A percentile compares a stretch with the other conserved stretches of the same genome.
Evolutionary conservation across 495 filamentous ascomycete species (phyloP).

Genomic region (Penicillium pulvis): DNA sequence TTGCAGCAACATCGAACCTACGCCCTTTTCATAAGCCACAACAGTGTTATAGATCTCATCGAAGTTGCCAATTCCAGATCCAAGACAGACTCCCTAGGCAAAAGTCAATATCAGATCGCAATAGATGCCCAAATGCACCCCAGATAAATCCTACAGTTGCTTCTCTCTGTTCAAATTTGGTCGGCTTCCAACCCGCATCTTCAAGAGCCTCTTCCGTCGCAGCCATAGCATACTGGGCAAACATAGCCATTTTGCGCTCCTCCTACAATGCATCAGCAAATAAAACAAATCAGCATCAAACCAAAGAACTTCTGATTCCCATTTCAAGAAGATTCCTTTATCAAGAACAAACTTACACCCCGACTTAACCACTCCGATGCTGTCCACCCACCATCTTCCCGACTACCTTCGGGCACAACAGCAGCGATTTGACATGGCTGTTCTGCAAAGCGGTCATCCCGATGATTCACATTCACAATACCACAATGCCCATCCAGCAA

Average conservation of each 20-base stretch:
- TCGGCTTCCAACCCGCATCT: constrained; percentile 80
- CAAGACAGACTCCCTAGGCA: constrained; percentile 77
- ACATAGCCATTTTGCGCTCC: constrained; percentile 83
- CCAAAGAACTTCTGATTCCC: too few relatives aligned
- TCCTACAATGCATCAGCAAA: constrained; percentile 47
- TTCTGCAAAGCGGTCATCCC: constrained; percentile 60
- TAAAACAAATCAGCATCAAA: constrained; percentile 3
- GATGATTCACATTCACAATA: constrained; percentile 66
- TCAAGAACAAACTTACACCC: constrained; percentile 41
- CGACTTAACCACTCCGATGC: constrained; percentile 74
- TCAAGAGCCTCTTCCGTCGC: constrained; percentile 83
- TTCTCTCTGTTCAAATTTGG: constrained; percentile 60
- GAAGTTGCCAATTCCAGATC: constrained; percentile 95
- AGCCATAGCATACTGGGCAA: constrained; percentile 88
- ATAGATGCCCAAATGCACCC: neutral
- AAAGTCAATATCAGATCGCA: constrained; percentile 5
- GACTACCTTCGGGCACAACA: constrained; percentile 66
- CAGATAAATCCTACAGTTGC: constrained; percentile 54
- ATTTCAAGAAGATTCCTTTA: neutral
- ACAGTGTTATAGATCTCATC: constrained; percentile 86
- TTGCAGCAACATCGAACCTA: constrained; percentile 38
- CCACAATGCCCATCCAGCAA: constrained; percentile 80
- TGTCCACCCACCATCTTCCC: constrained; percentile 65
- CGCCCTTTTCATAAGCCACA: constrained; percentile 71
- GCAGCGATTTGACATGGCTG: constrained; percentile 86